Evolutionary conservation across 2,329 filamentous ascomycete species (phyloP).

Genomic region (Penicillium capsulatum): DNA sequence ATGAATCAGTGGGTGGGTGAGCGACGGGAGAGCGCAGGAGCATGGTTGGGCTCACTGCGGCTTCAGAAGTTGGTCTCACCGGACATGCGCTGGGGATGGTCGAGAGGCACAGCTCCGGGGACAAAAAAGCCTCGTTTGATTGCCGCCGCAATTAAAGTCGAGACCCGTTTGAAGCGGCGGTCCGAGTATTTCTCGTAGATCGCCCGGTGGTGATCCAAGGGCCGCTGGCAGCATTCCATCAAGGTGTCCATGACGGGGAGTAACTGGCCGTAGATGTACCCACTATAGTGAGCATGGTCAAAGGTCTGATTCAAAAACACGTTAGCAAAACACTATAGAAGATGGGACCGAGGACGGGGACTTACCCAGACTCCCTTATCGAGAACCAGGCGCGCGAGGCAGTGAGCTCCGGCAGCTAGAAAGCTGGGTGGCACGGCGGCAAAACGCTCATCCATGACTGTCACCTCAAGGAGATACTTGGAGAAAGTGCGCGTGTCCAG

Average conservation of each 20-base stretch:
- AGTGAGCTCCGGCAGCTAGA: conserved; percentile 85
- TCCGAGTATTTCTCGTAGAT: conserved; percentile 92
- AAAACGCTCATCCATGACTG: conserved; percentile 97
- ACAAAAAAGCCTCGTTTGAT: conserved; percentile 59
- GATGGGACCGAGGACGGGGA: conserved; percentile 17
- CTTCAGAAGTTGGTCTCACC: no score
- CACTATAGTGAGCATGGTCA: conserved; percentile 85
- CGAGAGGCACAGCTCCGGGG: conserved; percentile 30
- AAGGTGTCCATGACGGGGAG: conserved; percentile 72
- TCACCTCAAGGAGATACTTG: conserved; percentile 96
- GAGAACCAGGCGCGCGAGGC: conserved; percentile 80
- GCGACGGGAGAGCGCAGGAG: no score
- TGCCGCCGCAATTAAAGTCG: conserved; percentile 72
- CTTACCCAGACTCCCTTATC: conserved; percentile 91
- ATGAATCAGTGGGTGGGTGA: no score
- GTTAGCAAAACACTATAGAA: conserved; percentile 18
- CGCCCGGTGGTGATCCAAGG: conserved; percentile 74
- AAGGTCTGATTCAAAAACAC: conserved; percentile 55
- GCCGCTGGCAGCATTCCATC: conserved; percentile 79
- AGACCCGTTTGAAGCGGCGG: conserved; percentile 79
- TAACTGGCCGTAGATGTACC: conserved; percentile 84
- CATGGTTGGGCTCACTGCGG: no score
- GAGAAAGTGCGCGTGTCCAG: conserved; percentile 89
- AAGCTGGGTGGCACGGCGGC: conserved; percentile 88
- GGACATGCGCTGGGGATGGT: conserved; percentile 12